These are phyloP conservation scores for Fraxinus nigra DNA, from an alignment of 305 asterid genomes.

Conservation along the genomic window DNA sequence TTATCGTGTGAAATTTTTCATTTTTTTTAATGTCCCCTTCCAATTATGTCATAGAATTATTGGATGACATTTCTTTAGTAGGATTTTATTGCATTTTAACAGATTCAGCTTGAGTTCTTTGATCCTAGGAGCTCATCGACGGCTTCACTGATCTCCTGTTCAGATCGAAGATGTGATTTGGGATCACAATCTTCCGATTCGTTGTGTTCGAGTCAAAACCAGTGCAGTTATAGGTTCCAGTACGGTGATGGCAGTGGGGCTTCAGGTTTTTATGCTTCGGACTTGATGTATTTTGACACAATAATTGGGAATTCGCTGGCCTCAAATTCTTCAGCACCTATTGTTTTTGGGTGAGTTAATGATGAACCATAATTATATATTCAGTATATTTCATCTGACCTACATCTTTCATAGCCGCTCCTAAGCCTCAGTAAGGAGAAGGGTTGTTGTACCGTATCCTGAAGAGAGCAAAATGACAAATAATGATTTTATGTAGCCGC, in stretches of 20 bases:
- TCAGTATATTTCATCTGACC: neutral
- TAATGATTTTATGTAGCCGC: neutral
- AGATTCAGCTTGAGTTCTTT: slow-evolving; percentile 50
- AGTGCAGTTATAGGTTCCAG: slow-evolving; percentile 49
- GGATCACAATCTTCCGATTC: slow-evolving; percentile 41
- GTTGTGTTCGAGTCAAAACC: slow-evolving; percentile 38
- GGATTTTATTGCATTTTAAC: slow-evolving; percentile 11
- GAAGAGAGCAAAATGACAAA: neutral
- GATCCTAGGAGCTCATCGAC: slow-evolving; percentile 51
- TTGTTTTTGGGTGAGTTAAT: slow-evolving; percentile 51
- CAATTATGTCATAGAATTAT: neutral
- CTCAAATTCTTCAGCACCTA: slow-evolving; percentile 41
- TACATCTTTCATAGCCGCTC: neutral
- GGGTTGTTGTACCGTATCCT: neutral
- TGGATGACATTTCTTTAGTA: neutral
- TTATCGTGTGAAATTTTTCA: neutral
- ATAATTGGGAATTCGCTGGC: slow-evolving; percentile 35
- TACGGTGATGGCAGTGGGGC: slow-evolving; percentile 65
- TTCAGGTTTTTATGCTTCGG: slow-evolving; percentile 48
- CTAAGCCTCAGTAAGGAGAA: neutral
- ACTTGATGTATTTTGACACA: slow-evolving; percentile 42
- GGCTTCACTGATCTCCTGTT: slow-evolving; percentile 36
- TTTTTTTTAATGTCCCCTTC: neutral
- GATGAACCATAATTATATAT: neutral
- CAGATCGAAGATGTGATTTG: slow-evolving; percentile 45